Conservation (phyloP, 371 early-diverging fungal genomes). For the Synchytrium microbalum region DNA sequence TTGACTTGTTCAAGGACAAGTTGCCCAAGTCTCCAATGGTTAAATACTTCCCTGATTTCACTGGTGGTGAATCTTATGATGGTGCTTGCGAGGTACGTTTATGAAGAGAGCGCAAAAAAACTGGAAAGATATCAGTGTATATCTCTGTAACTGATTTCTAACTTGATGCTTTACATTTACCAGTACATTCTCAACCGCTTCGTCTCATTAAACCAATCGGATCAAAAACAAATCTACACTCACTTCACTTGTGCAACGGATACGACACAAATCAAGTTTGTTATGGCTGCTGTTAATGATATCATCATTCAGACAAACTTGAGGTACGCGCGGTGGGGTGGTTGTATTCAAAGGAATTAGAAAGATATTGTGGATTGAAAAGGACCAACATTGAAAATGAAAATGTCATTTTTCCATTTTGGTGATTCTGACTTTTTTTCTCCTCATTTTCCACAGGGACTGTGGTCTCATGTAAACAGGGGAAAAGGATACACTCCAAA, state of each 20-base stretch:
- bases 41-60: conserved; percentile 80
- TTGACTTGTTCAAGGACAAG: conserved; percentile 88
- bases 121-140: neutral
- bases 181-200: conserved; percentile 81
- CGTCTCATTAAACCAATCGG: conserved; percentile 69
- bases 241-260: conserved; percentile 97
- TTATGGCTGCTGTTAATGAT: conserved; percentile 92
- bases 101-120: neutral
- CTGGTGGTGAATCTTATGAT: conserved; percentile 28
- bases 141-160: conserved; percentile 4
- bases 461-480: neutral
- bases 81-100: conserved; percentile 2
- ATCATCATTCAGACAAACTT: conserved; percentile 87
- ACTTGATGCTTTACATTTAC: conserved; percentile 37
- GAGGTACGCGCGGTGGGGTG: conserved; percentile 66
- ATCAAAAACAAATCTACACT: conserved; percentile 78
- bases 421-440: no score
- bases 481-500: no score
- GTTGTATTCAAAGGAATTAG: conserved; percentile 61
- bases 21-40: conserved; percentile 67
- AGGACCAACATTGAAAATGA: no score
- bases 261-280: conserved; percentile 86
- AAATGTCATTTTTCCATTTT: no score
- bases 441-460: neutral
- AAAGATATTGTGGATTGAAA: no score